A percentile compares a stretch with the other conserved stretches of the same genome.
Conservation (phyloP, 1,284 basidiomycete genomes). For the Trichosporon coremiiforme region DNA sequence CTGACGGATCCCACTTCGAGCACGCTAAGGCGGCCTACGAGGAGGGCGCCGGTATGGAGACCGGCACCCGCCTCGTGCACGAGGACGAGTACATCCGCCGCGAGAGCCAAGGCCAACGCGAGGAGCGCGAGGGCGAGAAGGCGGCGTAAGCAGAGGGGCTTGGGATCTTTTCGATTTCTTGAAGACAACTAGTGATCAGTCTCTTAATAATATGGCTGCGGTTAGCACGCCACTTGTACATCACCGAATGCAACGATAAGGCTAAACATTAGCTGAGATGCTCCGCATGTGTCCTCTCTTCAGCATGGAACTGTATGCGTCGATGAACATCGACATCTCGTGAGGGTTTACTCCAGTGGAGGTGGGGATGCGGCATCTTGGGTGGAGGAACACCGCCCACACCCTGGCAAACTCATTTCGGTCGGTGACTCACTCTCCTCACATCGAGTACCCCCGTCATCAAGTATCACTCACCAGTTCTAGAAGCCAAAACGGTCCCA, state of each 20-base stretch:
- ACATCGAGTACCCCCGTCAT: too few species aligned
- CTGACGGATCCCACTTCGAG: conserved; percentile 81
- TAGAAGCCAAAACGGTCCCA: too few species aligned
- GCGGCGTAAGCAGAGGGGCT: not conserved
- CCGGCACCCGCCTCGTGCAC: conserved; percentile 1
- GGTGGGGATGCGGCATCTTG: too few species aligned
- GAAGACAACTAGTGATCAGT: not conserved
- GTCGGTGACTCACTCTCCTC: too few species aligned
- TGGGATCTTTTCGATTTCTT: too few species aligned
- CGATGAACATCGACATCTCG: too few species aligned
- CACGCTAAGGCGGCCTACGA: conserved; percentile 76
- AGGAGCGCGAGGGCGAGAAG: not conserved
- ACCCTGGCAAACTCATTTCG: too few species aligned
- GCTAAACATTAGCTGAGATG: not conserved
- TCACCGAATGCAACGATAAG: conserved; percentile 1
- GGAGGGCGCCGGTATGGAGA: conserved; percentile 63
- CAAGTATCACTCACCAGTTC: too few species aligned
- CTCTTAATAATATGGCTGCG: not conserved
- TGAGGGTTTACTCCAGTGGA: too few species aligned
- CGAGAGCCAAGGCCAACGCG: not conserved
- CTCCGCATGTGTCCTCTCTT: too few species aligned
- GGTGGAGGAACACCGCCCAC: too few species aligned
- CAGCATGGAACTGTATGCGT: too few species aligned
- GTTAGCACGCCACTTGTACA: conserved; percentile 5
- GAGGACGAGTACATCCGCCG: conserved; percentile 13